Percentiles rank a stretch among this genome's conserved stretches.
phyloP scores from a whole-genome alignment of 2,329 filamentous ascomycete genomes.

The Scleromitrula shiraiana region DNA sequence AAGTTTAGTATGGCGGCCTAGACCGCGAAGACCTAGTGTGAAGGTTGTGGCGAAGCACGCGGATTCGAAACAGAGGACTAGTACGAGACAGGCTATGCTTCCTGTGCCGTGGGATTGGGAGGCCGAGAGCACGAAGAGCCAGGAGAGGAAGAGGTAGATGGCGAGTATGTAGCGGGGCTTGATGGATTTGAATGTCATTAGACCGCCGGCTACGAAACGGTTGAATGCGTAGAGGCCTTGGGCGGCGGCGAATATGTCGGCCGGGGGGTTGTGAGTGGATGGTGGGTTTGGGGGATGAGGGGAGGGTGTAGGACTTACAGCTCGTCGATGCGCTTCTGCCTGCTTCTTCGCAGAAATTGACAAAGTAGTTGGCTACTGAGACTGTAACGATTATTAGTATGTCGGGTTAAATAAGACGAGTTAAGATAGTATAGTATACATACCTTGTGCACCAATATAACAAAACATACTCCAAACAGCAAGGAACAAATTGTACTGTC shows the following conservation, averaged over 20 bases:
- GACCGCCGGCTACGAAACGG: slow-evolving; percentile 56
- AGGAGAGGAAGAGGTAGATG: slow-evolving; percentile 53
- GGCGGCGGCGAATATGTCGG: slow-evolving; percentile 44
- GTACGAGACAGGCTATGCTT: slow-evolving; percentile 51
- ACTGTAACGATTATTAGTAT: slow-evolving; percentile 29
- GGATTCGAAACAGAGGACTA: slow-evolving; percentile 72
- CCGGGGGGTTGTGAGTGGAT: slow-evolving; percentile 42
- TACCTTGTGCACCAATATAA: slow-evolving; percentile 62
- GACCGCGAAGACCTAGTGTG: slow-evolving; percentile 64
- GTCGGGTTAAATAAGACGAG: too few species aligned
- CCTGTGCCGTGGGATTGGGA: slow-evolving; percentile 4
- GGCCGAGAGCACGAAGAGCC: slow-evolving; percentile 39
- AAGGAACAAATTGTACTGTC: slow-evolving; percentile 70
- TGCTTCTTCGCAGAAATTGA: slow-evolving; percentile 61
- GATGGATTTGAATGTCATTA: slow-evolving; percentile 56
- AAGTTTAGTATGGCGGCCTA: slow-evolving; percentile 69
- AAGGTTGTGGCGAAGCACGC: slow-evolving; percentile 78
- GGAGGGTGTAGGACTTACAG: slow-evolving; percentile 8
- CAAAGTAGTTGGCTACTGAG: slow-evolving; percentile 59
- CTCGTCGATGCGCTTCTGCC: slow-evolving; percentile 36
- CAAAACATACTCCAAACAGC: slow-evolving; percentile 70
- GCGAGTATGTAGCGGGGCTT: slow-evolving; percentile 60
- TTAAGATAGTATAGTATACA: too few species aligned
- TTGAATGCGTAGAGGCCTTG: slow-evolving; percentile 68
- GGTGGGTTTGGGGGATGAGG: not conserved